phyloP scores from a whole-genome alignment of 129 eudicot species.

The Erigeron canadensis region DNA sequence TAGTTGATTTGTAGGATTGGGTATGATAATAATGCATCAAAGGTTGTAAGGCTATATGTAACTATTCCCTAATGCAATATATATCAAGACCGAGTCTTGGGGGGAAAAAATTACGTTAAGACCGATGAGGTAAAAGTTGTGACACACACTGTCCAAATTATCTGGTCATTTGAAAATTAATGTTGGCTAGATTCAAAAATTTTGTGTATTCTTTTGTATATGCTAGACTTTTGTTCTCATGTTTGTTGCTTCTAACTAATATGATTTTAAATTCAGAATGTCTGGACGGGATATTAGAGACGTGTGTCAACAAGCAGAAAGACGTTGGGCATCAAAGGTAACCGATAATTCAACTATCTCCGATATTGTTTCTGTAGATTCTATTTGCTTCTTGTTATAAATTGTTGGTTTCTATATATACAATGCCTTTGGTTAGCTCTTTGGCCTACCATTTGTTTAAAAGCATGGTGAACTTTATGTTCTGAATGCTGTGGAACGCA shows the following conservation, averaged over 20 bases:
- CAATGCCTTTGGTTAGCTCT: neutral
- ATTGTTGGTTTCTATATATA: constrained; percentile 6
- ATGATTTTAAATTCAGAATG: constrained; percentile 50
- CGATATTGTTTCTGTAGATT: neutral
- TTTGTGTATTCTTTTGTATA: neutral
- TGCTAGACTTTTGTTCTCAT: neutral
- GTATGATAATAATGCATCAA: too few relatives aligned
- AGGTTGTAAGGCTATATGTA: neutral
- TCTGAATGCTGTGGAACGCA: too few relatives aligned
- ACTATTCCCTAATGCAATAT: neutral
- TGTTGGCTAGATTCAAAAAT: neutral
- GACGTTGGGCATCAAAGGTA: constrained; percentile 99
- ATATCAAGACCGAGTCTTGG: too few relatives aligned
- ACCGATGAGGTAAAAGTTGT: neutral
- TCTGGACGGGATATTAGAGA: constrained; percentile 97
- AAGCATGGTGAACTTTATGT: neutral
- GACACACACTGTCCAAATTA: neutral
- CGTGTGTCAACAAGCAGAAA: constrained; percentile 96
- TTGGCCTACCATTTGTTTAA: neutral
- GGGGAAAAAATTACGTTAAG: neutral
- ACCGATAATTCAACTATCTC: neutral
- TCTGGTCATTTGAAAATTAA: neutral
- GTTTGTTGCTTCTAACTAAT: constrained; percentile 13
- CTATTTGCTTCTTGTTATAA: neutral
- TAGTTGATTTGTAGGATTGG: neutral